Conservation (phyloP, 495 filamentous ascomycete species). For the Achaetomiella virescens region DNA sequence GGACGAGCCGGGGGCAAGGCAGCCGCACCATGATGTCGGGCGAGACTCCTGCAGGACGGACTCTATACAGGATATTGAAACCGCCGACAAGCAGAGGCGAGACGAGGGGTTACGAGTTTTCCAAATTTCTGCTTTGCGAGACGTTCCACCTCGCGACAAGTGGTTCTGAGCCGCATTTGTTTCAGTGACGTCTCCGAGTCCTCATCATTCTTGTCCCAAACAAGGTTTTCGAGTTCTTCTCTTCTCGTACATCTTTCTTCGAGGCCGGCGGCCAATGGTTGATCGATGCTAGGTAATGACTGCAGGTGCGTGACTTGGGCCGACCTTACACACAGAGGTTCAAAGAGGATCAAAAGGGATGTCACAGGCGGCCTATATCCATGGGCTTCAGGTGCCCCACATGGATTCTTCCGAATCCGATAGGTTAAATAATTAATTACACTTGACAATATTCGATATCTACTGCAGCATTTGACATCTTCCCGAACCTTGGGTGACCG, state of each 20-base stretch:
- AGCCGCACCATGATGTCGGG: slow-evolving; percentile 14
- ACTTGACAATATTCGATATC: too few species aligned
- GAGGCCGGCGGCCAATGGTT: too few species aligned
- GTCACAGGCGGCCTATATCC: too few species aligned
- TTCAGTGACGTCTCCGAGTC: slow-evolving; percentile 13
- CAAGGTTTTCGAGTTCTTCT: slow-evolving; percentile 15
- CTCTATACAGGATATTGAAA: slow-evolving; percentile 19
- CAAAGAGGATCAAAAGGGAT: too few species aligned
- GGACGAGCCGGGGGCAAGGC: slow-evolving; percentile 5
- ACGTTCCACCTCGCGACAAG: slow-evolving; percentile 2
- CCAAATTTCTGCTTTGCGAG: slow-evolving; percentile 9
- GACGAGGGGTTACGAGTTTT: slow-evolving; percentile 9
- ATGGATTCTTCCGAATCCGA: too few species aligned
- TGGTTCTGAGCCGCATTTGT: slow-evolving; percentile 5
- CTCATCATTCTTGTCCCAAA: slow-evolving; percentile 21
- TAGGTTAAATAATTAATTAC: too few species aligned
- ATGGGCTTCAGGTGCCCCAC: too few species aligned
- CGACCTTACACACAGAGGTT: too few species aligned
- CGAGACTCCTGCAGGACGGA: slow-evolving; percentile 8
- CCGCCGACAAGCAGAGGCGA: slow-evolving; percentile 15
- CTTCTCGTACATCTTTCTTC: not conserved
- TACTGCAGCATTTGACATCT: too few species aligned
- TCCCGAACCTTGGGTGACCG: too few species aligned
- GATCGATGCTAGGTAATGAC: too few species aligned
- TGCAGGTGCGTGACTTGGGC: too few species aligned